These are phyloP conservation scores for Colletotrichum euphorbiae DNA, from an alignment of 2,329 filamentous ascomycete species.

Conservation along the genomic window DNA sequence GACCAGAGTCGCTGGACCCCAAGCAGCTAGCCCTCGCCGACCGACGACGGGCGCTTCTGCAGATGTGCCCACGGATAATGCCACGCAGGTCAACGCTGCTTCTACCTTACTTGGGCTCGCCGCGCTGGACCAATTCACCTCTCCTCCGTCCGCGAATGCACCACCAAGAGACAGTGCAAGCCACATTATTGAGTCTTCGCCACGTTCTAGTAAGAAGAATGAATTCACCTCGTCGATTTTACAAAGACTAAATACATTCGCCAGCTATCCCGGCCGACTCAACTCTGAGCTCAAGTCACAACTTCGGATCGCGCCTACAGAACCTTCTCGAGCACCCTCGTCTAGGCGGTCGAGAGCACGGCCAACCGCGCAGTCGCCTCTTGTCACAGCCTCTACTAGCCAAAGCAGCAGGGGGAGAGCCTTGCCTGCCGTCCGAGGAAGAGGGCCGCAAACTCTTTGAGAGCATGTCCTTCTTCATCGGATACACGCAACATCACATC, in stretches of 20 bases:
- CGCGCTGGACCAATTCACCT: constrained; percentile 15
- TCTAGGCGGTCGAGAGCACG: constrained; percentile 21
- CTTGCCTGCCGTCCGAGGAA: constrained; percentile 34
- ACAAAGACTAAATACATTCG: neutral
- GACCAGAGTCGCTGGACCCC: neutral
- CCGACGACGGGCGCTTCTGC: constrained; percentile 11
- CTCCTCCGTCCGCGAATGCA: neutral
- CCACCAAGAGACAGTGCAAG: neutral
- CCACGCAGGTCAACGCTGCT: constrained; percentile 30
- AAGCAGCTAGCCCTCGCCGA: neutral
- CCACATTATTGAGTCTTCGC: constrained; percentile 4
- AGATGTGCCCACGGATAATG: constrained; percentile 21
- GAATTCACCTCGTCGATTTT: neutral
- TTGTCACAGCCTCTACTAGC: neutral
- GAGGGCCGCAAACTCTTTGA: constrained; percentile 41
- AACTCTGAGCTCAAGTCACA: constrained; percentile 40
- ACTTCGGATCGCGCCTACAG: constrained; percentile 40
- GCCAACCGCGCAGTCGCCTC: neutral
- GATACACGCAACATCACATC: constrained; percentile 44
- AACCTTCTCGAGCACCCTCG: constrained; percentile 40
- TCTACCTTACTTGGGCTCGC: constrained; percentile 24
- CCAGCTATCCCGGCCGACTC: constrained; percentile 40
- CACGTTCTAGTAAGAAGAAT: constrained; percentile 7
- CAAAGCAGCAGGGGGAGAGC: constrained; percentile 13
- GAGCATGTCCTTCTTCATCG: constrained; percentile 43